Evolutionary conservation across 169 alveolate genomes (phyloP), one percentile per base, ranked within the genome.

Genomic region (Cryptosporidium tyzzeri): DNA sequence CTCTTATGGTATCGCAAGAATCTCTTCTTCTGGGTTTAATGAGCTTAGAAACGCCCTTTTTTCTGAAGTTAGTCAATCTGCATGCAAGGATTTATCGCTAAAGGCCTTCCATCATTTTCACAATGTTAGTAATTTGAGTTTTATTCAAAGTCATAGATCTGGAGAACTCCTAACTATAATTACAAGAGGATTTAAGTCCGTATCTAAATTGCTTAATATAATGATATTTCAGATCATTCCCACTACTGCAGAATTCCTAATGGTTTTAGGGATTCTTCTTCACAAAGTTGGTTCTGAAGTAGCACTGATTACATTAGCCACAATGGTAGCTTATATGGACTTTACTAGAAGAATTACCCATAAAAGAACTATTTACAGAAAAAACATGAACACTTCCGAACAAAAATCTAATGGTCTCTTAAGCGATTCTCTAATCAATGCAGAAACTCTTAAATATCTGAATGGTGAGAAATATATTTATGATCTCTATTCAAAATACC

Each of bases 251-350:
- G 97, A 95, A 92, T 95, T 95, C 69, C 59, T 94, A 51, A 65
- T 95, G 84, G 96, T 94, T 58, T 85, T 95, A 23, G 94, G 89
- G 31, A 70, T 95, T 70, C 91, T 95, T 26, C 91, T 95, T n/a
- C 92, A 94, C 84, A 95, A 94, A 91, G 94, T 95, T 62, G 97
- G 96, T n/a, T 93, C 86, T 33, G 86, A 71, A n/a, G 93, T 93
- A 26, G 95, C 97, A 8, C 70, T 93, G 50, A 89, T 95, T 44
- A 93, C 97, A 7, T 70, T 94, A n/a, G 73, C 91, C 8, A 94
- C 96, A 48, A 94, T 95, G 97, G 4, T 71, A 33, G 75, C 93
- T 59, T 95, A 95, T 74, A 91, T 95, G 71, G 55, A 91, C 6
- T 95, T 95, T 80, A 95, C 97, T 10, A 92, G 96, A 21, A 65